phyloP scores from a whole-genome alignment of 805 yeast species.

The Candida pseudoglaebosa region DNA sequence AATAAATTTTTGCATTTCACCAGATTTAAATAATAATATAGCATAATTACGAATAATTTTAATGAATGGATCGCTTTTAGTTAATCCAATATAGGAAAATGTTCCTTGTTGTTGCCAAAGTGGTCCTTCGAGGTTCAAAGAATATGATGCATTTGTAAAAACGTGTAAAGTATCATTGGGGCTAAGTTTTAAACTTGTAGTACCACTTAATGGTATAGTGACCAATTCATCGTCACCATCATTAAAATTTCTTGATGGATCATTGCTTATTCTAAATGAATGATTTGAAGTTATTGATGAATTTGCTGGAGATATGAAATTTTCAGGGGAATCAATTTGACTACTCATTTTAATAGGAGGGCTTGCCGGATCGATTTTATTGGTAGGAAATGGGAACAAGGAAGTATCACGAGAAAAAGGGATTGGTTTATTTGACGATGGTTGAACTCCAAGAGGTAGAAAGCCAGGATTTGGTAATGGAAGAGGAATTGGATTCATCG shows the following conservation, averaged over 20 bases:
- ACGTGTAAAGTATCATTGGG: slow-evolving; percentile 31
- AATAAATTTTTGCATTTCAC: slow-evolving; percentile 30
- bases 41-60: slow-evolving; percentile 34
- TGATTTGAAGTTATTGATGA: slow-evolving; percentile 3
- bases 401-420: background rate
- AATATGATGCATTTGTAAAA: slow-evolving; percentile 31
- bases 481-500: background rate
- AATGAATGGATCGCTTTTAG: slow-evolving; percentile 38
- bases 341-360: background rate
- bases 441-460: background rate
- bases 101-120: slow-evolving; percentile 39
- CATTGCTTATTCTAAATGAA: background rate
- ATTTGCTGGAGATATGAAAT: slow-evolving; percentile 1
- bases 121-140: slow-evolving; percentile 34
- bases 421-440: background rate
- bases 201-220: slow-evolving; percentile 33
- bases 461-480: background rate
- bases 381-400: background rate
- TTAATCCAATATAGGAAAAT: slow-evolving; percentile 35
- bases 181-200: slow-evolving; percentile 27
- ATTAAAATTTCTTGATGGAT: background rate
- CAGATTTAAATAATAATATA: slow-evolving; percentile 27
- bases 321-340: slow-evolving; percentile 2
- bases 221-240: slow-evolving; percentile 13
- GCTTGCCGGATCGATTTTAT: slow-evolving; percentile 1